These are phyloP conservation scores for Kodamaea kaohsiungensis DNA, from an alignment of 805 yeast species.

Conservation along the genomic window DNA sequence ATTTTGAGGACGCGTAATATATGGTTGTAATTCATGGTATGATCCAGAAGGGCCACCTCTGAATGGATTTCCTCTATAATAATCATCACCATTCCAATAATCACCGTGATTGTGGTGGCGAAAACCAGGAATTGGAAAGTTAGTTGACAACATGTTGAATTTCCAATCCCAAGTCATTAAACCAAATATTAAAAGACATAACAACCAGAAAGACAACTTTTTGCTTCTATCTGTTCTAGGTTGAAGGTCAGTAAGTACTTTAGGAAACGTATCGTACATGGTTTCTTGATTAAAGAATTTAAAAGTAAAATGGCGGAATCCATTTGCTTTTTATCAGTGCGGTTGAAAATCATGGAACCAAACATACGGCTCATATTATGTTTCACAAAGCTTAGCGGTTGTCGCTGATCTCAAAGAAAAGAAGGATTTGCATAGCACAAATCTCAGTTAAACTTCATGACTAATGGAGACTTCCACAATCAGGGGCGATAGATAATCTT, in stretches of 20 bases:
- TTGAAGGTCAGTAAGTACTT: neutral
- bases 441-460: no score
- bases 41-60: neutral
- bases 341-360: neutral
- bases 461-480: no score
- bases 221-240: neutral
- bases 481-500: no score
- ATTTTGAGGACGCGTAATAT: neutral
- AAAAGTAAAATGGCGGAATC: neutral
- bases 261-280: neutral
- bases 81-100: neutral
- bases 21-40: neutral
- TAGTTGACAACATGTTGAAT: neutral
- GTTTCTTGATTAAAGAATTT: neutral
- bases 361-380: neutral
- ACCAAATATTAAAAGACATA: neutral
- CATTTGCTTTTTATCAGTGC: neutral
- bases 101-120: neutral
- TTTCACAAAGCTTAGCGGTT: neutral
- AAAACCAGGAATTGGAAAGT: neutral
- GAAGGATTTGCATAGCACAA: no score
- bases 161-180: neutral
- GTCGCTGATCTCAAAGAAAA: neutral
- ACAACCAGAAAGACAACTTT: neutral
- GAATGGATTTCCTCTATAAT: neutral